phyloP scores from a whole-genome alignment of 768 basidiomycete genomes.

The Rhodotorula graminis region DNA sequence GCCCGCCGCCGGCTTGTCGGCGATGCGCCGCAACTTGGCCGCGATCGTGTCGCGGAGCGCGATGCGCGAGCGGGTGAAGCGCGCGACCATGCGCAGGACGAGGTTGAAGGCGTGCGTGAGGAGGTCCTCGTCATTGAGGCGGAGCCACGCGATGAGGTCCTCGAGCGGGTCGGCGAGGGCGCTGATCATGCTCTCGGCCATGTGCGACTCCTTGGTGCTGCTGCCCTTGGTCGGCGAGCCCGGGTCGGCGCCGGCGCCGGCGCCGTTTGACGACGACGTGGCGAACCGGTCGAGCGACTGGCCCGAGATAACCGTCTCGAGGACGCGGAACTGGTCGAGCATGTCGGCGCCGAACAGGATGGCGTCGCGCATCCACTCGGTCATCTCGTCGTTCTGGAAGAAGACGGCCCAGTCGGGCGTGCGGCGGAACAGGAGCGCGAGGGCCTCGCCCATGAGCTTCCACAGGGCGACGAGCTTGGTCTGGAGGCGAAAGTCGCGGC shows the following conservation, averaged over 20 bases:
- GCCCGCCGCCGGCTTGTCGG: conserved; percentile 7
- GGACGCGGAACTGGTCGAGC: conserved; percentile 69
- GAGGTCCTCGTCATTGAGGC: conserved; percentile 85
- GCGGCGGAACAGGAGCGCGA: conserved; percentile 76
- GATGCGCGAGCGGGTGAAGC: conserved; percentile 58
- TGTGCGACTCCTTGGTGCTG: conserved; percentile 54
- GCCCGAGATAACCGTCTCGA: conserved; percentile 61
- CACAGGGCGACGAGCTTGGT: conserved; percentile 64
- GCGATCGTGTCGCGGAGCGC: conserved; percentile 15
- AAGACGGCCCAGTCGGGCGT: conserved; percentile 76
- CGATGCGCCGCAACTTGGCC: conserved; percentile 19
- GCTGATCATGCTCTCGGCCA: conserved; percentile 66
- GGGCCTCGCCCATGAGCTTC: conserved; percentile 71
- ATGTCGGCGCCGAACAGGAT: conserved; percentile 86
- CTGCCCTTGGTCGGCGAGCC: conserved; percentile 39
- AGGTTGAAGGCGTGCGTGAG: conserved; percentile 82
- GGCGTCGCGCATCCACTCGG: conserved; percentile 97
- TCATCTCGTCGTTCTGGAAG: conserved; percentile 78
- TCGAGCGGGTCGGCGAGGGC: conserved; percentile 72
- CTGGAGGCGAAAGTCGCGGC: conserved; percentile 38
- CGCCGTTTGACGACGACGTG: conserved; percentile 6
- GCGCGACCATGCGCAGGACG: conserved; percentile 68
- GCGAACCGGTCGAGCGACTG: conserved; percentile 25
- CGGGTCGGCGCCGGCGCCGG: conserved; percentile 1
- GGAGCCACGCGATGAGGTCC: conserved; percentile 78